These are phyloP conservation scores for Scheffersomyces quercinus DNA, from an alignment of 1,139 yeast genomes.

Conservation along the genomic window DNA sequence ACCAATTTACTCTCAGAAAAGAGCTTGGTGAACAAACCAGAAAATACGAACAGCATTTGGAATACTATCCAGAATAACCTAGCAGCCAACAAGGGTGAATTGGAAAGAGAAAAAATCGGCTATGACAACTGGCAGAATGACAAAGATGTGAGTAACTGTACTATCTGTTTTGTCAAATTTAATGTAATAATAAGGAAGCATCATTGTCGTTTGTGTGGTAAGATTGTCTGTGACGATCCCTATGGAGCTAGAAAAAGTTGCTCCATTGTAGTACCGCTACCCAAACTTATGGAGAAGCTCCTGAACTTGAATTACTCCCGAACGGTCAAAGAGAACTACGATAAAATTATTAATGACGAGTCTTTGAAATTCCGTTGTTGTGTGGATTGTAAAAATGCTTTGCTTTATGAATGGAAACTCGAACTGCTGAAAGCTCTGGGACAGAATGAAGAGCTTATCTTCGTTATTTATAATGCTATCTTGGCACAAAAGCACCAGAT, in stretches of 20 bases:
- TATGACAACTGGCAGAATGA: slow-evolving; percentile 67
- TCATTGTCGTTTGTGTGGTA: slow-evolving; percentile 86
- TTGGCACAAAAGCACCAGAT: slow-evolving; percentile 36
- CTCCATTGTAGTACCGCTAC: slow-evolving; percentile 69
- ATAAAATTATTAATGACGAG: slow-evolving; percentile 14
- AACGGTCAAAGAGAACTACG: slow-evolving; percentile 22
- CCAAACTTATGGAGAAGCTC: slow-evolving; percentile 44
- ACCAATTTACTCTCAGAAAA: slow-evolving; percentile 25
- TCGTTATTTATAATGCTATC: slow-evolving; percentile 34
- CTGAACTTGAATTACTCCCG: slow-evolving; percentile 40
- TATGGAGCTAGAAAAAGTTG: slow-evolving; percentile 45
- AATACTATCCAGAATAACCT: slow-evolving; percentile 13
- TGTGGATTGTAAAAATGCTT: slow-evolving; percentile 60
- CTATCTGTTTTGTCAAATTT: slow-evolving; percentile 62
- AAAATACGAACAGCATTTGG: slow-evolving; percentile 12
- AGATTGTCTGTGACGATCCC: slow-evolving; percentile 73
- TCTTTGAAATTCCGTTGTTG: slow-evolving; percentile 52
- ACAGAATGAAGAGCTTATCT: slow-evolving; percentile 16
- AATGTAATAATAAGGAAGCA: slow-evolving; percentile 69
- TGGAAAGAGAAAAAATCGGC: slow-evolving; percentile 55
- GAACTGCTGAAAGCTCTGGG: slow-evolving; percentile 26
- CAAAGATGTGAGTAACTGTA: slow-evolving; percentile 50
- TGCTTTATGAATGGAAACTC: slow-evolving; percentile 61
- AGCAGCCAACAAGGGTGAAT: slow-evolving; percentile 12
- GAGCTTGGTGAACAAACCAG: slow-evolving; percentile 16